A percentile compares a stretch with the other conserved stretches of the same genome.
Conservation (phyloP, 768 basidiomycete genomes). For the Hirschioporus abietinus region DNA sequence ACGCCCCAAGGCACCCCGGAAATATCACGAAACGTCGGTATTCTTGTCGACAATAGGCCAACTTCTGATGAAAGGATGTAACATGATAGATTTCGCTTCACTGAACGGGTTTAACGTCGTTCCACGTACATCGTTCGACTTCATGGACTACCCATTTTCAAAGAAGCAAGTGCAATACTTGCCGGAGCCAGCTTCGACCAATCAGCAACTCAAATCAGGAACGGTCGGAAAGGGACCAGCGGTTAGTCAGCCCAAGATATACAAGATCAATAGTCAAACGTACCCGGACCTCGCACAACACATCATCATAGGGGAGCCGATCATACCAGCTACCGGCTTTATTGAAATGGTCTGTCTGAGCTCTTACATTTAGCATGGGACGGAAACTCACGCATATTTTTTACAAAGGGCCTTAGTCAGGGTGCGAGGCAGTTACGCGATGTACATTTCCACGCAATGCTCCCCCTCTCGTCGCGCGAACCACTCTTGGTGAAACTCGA, state of each 20-base stretch:
- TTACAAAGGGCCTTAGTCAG: slow-evolving; percentile 29
- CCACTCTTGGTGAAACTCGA: slow-evolving; percentile 12
- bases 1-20: slow-evolving; percentile 20
- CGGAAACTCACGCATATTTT: neutral
- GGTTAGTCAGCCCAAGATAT: slow-evolving; percentile 31
- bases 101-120: slow-evolving; percentile 21
- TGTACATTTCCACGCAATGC: slow-evolving; percentile 21
- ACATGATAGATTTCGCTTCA: slow-evolving; percentile 26
- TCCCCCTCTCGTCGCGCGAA: slow-evolving; percentile 20
- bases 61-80: slow-evolving; percentile 24
- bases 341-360: slow-evolving; percentile 30
- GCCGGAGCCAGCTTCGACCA: slow-evolving; percentile 9
- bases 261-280: slow-evolving; percentile 28
- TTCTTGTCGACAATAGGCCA: slow-evolving; percentile 27
- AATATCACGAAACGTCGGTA: slow-evolving; percentile 19
- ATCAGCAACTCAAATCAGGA: slow-evolving; percentile 7
- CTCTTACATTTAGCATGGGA: slow-evolving; percentile 3
- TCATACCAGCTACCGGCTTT: slow-evolving; percentile 43
- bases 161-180: slow-evolving; percentile 21
- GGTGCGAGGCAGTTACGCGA: slow-evolving; percentile 24
- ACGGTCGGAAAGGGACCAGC: slow-evolving; percentile 25
- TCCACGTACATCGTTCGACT: slow-evolving; percentile 12
- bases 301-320: slow-evolving; percentile 37
- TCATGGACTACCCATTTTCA: slow-evolving; percentile 29
- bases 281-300: slow-evolving; percentile 40